Base-by-base conservation (phyloP, 2,329 filamentous ascomycete species). In the Plectosphaerella cucumerina region DNA sequence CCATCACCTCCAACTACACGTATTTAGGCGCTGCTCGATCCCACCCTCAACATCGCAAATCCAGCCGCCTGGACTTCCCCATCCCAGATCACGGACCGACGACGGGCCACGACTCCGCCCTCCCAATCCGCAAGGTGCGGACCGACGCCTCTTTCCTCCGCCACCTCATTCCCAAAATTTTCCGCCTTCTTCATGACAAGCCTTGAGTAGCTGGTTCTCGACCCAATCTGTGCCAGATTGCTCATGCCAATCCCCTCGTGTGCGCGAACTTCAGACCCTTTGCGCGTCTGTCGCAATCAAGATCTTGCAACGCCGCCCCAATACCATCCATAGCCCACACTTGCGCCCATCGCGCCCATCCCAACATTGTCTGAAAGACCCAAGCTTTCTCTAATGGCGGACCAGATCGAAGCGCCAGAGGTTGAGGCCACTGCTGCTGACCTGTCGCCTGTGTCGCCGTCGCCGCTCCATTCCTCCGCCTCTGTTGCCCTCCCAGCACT, bases 371-470 rank as follows among this genome's bases (percentile, higher is more conserved):
- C 39, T 20, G 4, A 9, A 31, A 31, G 26, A 31, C 26, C 26
- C 26, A 31, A 31, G 26, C 26, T 8, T 11, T 31, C 26, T 31
- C 26, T 31, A 31, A 42, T 42, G 39, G 18, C 39, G 18, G 39
- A 42, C 18, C 39, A 17, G 17, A 26, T 50, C 22, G 47, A 51
- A 31, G 56, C 53, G 15, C 55, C 74, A 44, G 69, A 75, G 61
- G 61, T 78, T 56, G 71, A 77, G 72, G 77, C 77, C 59, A 72
- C 76, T 59, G 77, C 77, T 67, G 77, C 77, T 69, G 70, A 75
- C 64, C 67, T 81, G 51, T 78, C 71, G 45, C 77, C 77, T 12
- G 61, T 80, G 47, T 80, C 77, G 48, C 78, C 77, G 45, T 67
- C 74, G 51, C 70, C 75, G 51, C 61, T 77, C 53, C 70, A 78